Evolutionary conservation across 140 eudicot genomes (phyloP).

Genomic region (Senecio squalidus): DNA sequence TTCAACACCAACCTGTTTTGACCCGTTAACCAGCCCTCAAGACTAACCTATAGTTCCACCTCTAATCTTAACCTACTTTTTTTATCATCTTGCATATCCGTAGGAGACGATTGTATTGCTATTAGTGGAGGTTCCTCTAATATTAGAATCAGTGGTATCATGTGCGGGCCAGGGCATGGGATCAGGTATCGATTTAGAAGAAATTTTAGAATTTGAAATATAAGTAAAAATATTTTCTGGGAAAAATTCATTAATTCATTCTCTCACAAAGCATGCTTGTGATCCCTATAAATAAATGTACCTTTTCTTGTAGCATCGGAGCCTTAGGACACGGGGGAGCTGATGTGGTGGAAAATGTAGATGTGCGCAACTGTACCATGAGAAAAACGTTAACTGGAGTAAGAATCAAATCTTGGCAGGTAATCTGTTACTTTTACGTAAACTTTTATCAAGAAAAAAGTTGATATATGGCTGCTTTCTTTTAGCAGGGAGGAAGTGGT

Average conservation of each 20-base stretch:
- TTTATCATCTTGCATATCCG: neutral
- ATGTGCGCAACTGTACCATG: conserved; percentile 60
- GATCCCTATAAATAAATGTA: neutral
- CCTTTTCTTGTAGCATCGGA: conserved; percentile 48
- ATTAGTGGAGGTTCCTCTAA: conserved; percentile 64
- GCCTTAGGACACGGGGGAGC: conserved; percentile 55
- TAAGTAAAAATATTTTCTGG: neutral
- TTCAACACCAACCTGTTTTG: no score
- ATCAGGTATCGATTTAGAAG: conserved; percentile 47
- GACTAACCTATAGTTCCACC: no score
- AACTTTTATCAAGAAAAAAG: neutral
- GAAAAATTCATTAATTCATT: neutral
- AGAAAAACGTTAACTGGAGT: conserved; percentile 55
- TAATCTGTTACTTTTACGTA: conserved; percentile 12
- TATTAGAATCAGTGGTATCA: conserved; percentile 40
- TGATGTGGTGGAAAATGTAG: conserved; percentile 61
- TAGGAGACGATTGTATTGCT: conserved; percentile 81
- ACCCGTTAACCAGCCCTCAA: no score
- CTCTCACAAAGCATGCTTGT: conserved; percentile 1
- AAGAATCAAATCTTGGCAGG: conserved; percentile 66
- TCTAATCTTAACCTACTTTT: neutral
- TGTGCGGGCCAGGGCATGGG: conserved; percentile 84
- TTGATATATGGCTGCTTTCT: neutral
- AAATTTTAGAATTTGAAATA: neutral
- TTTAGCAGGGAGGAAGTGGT: conserved; percentile 60